These are phyloP conservation scores for Chrysoporthe austroafricana DNA, from an alignment of 2,329 filamentous ascomycete species.

Conservation along the genomic window DNA sequence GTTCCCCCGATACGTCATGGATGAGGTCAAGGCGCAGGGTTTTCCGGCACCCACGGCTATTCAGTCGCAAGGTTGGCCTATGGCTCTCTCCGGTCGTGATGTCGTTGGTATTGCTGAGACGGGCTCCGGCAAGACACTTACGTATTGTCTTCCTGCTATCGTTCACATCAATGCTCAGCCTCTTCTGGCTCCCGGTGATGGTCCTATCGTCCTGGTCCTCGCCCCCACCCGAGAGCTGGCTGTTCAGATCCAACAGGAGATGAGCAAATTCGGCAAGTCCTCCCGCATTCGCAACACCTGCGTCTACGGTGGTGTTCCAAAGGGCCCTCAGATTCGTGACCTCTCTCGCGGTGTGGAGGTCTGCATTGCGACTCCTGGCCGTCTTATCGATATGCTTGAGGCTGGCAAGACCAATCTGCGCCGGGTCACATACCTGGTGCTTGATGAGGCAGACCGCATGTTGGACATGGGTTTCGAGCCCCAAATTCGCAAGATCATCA, in stretches of 20 bases:
- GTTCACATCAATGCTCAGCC: constrained; percentile 99
- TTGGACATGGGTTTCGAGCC: constrained; percentile 99
- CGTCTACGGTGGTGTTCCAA: constrained; percentile 98
- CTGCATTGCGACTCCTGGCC: constrained; percentile 96
- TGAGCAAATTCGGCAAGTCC: constrained; percentile 97
- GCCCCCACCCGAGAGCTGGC: constrained; percentile 97
- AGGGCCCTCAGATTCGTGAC: constrained; percentile 95
- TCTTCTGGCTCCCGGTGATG: constrained; percentile 90
- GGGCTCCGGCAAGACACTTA: constrained; percentile 97
- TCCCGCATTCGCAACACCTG: constrained; percentile 98
- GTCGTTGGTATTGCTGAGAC: constrained; percentile 99
- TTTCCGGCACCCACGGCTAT: constrained; percentile 94
- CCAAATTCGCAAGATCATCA: constrained; percentile 98
- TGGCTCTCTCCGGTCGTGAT: constrained; percentile 97
- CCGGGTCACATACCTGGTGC: constrained; percentile 95
- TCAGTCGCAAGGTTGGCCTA: constrained; percentile 98
- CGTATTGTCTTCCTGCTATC: constrained; percentile 96
- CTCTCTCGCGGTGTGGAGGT: constrained; percentile 95
- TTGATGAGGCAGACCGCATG: constrained; percentile 99
- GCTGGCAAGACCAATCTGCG: constrained; percentile 97
- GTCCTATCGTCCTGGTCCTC: constrained; percentile 93
- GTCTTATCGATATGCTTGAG: constrained; percentile 98
- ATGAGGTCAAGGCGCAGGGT: constrained; percentile 97
- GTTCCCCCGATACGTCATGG: constrained; percentile 96
- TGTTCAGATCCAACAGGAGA: constrained; percentile 98